Evolutionary conservation across 2,329 filamentous ascomycete species (phyloP).

Genomic region (Sclerotinia nivalis): DNA sequence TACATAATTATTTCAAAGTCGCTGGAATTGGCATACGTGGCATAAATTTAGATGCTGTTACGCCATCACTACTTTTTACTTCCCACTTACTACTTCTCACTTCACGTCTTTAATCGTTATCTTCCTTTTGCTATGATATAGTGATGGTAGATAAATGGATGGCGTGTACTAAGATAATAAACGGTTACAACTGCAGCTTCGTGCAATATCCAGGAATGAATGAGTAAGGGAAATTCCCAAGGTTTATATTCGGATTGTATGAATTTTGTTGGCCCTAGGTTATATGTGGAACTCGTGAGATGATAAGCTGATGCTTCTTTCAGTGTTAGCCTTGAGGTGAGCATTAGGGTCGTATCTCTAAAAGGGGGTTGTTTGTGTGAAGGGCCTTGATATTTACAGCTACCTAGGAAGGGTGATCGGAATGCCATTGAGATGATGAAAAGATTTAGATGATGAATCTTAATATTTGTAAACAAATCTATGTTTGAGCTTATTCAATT

Average conservation of each 20-base stretch:
- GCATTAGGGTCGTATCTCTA: background rate
- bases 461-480: too few relatives aligned
- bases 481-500: background rate
- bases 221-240: background rate
- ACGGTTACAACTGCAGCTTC: background rate
- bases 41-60: conserved; percentile 8
- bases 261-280: background rate
- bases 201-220: background rate
- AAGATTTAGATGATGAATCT: too few relatives aligned
- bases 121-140: background rate
- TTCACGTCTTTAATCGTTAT: background rate
- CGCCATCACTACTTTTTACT: background rate
- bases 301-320: background rate
- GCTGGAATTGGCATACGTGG: conserved; percentile 5
- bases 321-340: background rate
- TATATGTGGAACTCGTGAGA: background rate
- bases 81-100: background rate
- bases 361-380: background rate
- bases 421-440: too few relatives aligned
- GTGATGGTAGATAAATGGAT: background rate
- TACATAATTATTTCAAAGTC: conserved; percentile 3
- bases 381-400: too few relatives aligned
- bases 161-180: background rate
- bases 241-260: background rate
- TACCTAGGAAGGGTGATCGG: background rate